Conservation (phyloP, 176 grass and related monocot species). For the Elaeis guineensis region DNA sequence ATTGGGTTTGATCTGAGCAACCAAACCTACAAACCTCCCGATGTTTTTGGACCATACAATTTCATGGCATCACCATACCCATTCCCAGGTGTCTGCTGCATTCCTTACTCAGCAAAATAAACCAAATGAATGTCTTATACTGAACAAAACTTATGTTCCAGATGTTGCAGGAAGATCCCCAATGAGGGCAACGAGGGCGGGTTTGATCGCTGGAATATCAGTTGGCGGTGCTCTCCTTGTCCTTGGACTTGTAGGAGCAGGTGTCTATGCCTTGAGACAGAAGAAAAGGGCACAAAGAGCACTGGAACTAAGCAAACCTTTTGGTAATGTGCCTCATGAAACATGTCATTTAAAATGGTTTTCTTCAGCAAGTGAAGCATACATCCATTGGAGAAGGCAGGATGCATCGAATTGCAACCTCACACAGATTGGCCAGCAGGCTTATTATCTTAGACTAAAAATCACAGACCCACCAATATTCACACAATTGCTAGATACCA, state of each 20-base stretch:
- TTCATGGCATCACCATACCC: conserved; percentile 35
- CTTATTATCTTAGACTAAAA: too few species aligned
- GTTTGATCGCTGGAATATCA: conserved; percentile 34
- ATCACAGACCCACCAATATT: too few species aligned
- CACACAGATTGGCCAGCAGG: too few species aligned
- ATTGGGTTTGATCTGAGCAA: conserved; percentile 36
- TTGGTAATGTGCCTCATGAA: conserved; percentile 26
- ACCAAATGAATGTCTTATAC: conserved; percentile 3
- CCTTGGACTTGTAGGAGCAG: conserved; percentile 20
- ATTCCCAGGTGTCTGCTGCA: conserved; percentile 23
- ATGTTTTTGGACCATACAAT: conserved; percentile 37
- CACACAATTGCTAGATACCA: too few species aligned
- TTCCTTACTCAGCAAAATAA: neutral
- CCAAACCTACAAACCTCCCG: conserved; percentile 29
- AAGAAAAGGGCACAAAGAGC: conserved; percentile 37
- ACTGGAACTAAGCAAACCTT: conserved; percentile 35
- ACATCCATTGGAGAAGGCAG: neutral
- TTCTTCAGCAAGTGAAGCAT: neutral
- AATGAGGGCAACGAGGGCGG: conserved; percentile 15
- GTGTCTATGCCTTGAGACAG: conserved; percentile 36
- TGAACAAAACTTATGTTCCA: conserved; percentile 11
- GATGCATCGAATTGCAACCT: too few species aligned
- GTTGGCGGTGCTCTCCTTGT: conserved; percentile 18
- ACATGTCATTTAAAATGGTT: conserved; percentile 3
- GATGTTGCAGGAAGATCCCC: conserved; percentile 16